phyloP scores from a whole-genome alignment of 176 grass and related monocot genomes.

The Areca catechu region DNA sequence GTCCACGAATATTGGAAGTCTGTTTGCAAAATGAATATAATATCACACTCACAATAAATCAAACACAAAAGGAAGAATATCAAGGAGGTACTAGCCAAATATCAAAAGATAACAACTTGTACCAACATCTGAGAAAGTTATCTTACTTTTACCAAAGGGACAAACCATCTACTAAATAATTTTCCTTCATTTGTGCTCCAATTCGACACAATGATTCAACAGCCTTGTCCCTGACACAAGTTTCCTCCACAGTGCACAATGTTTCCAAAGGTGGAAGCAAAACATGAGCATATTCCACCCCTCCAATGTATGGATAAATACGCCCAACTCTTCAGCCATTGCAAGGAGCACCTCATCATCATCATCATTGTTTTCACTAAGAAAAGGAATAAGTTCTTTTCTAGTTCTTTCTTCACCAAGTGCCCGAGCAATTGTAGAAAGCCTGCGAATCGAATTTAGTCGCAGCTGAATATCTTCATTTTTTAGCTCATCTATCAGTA shows the following conservation, averaged over 20 bases:
- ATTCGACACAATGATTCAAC: conserved; percentile 87
- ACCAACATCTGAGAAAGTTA: not conserved
- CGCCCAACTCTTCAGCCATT: conserved; percentile 92
- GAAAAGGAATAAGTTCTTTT: conserved; percentile 92
- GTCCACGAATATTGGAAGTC: no score
- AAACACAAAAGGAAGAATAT: no score
- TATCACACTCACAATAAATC: no score
- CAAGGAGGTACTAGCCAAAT: no score
- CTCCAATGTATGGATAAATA: conserved; percentile 95
- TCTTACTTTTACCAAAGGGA: conserved; percentile 60
- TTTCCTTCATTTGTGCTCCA: conserved; percentile 93
- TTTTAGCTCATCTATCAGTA: conserved; percentile 90
- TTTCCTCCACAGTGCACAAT: conserved; percentile 84
- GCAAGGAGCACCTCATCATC: conserved; percentile 96
- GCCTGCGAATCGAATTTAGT: conserved; percentile 77
- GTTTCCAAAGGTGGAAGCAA: conserved; percentile 83
- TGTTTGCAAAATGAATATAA: no score
- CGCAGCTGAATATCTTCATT: conserved; percentile 96
- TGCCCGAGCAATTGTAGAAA: conserved; percentile 86
- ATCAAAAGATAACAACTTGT: no score
- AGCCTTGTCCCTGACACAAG: conserved; percentile 91
- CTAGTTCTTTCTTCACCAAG: conserved; percentile 89
- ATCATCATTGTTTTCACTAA: conserved; percentile 95
- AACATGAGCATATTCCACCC: conserved; percentile 74
- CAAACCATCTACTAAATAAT: conserved; percentile 69